These are phyloP conservation scores for Alternaria arbusti DNA, from an alignment of 2,329 filamentous ascomycete species.

Conservation along the genomic window DNA sequence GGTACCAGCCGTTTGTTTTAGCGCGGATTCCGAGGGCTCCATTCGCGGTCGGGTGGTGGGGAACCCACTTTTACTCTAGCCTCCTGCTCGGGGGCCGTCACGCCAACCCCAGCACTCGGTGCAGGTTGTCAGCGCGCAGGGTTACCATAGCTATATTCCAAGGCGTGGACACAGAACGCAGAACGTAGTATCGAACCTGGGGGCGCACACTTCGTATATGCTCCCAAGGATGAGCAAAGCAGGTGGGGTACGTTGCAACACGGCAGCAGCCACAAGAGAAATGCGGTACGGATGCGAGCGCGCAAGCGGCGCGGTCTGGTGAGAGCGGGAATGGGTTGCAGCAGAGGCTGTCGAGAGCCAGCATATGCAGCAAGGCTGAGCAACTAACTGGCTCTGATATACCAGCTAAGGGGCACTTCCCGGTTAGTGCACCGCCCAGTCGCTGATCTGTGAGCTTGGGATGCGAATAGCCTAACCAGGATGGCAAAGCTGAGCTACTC, in stretches of 20 bases:
- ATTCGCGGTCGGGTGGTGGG: conserved; percentile 29
- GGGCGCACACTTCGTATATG: background rate
- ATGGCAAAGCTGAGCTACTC: conserved; percentile 4
- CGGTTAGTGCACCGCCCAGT: conserved; percentile 15
- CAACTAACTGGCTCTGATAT: conserved; percentile 15
- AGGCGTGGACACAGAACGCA: conserved; percentile 2
- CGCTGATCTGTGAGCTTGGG: background rate
- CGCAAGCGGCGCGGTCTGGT: background rate
- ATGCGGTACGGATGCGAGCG: conserved; percentile 3
- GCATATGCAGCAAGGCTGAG: conserved; percentile 37
- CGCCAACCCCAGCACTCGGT: conserved; percentile 10
- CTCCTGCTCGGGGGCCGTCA: background rate
- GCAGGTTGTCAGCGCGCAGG: conserved; percentile 16
- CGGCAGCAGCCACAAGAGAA: conserved; percentile 24
- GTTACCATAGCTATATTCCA: conserved; percentile 9
- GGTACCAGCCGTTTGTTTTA: conserved; percentile 47
- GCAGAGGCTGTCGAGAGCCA: conserved; percentile 26
- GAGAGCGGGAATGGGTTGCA: conserved; percentile 4
- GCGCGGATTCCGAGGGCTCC: conserved; percentile 15
- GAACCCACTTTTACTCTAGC: conserved; percentile 5
- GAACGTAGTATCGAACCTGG: conserved; percentile 16
- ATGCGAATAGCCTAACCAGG: conserved; percentile 20
- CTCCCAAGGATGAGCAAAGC: background rate
- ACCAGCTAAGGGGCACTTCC: conserved; percentile 17
- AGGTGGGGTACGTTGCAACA: conserved; percentile 39